Percentiles rank a stretch among this genome's conserved stretches.
Conservation (phyloP, 768 basidiomycete genomes). For the Hydnomerulius pinastri region DNA sequence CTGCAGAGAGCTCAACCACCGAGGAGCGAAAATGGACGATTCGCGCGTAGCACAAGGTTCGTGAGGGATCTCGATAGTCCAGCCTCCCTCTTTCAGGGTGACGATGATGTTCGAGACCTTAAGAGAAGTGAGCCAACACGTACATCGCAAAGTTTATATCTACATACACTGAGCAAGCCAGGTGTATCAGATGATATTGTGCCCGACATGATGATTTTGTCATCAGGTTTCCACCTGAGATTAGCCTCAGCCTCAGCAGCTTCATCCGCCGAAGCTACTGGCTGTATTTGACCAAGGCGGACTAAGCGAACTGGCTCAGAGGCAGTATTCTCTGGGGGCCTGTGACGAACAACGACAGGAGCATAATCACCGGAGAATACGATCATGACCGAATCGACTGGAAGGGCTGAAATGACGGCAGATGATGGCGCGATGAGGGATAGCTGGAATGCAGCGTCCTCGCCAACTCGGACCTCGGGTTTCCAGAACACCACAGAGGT, state of each 20-base stretch:
- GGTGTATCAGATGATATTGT: conserved; percentile 53
- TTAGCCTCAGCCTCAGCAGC: conserved; percentile 35
- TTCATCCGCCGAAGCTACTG: conserved; percentile 24
- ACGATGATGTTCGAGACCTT: conserved; percentile 49
- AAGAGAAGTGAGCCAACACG: neutral
- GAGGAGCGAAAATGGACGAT: conserved; percentile 30
- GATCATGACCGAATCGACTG: conserved; percentile 62
- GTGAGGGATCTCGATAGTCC: conserved; percentile 68
- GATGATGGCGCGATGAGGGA: conserved; percentile 53
- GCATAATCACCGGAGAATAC: conserved; percentile 52
- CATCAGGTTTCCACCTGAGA: conserved; percentile 61
- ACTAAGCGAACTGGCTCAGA: conserved; percentile 29
- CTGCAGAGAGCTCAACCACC: conserved; percentile 61
- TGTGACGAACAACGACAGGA: conserved; percentile 56
- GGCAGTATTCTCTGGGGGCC: conserved; percentile 16
- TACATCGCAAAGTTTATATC: neutral
- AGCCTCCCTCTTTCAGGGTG: conserved; percentile 58
- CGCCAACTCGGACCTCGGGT: conserved; percentile 57
- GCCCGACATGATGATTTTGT: conserved; percentile 61
- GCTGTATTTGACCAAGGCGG: conserved; percentile 49
- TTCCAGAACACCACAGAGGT: conserved; percentile 73
- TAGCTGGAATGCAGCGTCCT: conserved; percentile 74
- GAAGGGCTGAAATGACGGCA: conserved; percentile 54
- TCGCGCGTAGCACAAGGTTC: conserved; percentile 42
- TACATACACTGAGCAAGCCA: conserved; percentile 53